A percentile compares a stretch with the other conserved stretches of the same genome.
Evolutionary conservation across 1,284 basidiomycete genomes (phyloP).

Genomic region (Rhodotorula sp.): DNA sequence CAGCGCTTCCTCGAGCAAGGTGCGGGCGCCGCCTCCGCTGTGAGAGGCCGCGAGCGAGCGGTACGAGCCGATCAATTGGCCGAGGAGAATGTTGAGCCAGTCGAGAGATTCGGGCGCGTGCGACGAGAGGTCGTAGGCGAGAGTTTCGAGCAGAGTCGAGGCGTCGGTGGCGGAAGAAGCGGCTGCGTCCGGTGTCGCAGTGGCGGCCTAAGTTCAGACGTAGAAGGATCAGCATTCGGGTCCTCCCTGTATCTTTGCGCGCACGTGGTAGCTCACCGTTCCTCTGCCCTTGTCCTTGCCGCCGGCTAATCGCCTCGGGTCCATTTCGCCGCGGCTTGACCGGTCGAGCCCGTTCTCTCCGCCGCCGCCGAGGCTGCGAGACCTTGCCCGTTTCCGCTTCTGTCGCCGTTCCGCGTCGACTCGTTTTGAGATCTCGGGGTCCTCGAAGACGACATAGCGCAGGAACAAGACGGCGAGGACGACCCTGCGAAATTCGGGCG

Average conservation of each 20-base stretch:
- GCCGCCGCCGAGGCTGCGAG: neutral
- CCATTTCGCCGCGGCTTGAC: neutral
- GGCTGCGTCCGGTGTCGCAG: slow-evolving; percentile 44
- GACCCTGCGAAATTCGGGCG: slow-evolving; percentile 32
- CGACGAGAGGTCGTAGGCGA: slow-evolving; percentile 56
- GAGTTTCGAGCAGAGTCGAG: slow-evolving; percentile 52
- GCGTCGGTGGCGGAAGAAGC: slow-evolving; percentile 47
- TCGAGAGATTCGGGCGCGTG: slow-evolving; percentile 57
- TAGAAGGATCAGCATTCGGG: neutral
- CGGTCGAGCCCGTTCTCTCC: neutral
- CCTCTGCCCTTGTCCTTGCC: slow-evolving; percentile 1
- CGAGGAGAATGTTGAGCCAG: slow-evolving; percentile 59
- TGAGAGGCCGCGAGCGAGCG: slow-evolving; percentile 40
- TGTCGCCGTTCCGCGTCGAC: slow-evolving; percentile 6
- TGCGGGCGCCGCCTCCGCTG: slow-evolving; percentile 36
- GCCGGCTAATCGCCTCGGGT: neutral
- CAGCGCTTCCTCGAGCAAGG: slow-evolving; percentile 41
- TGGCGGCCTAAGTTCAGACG: slow-evolving; percentile 8
- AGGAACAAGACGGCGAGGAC: slow-evolving; percentile 53
- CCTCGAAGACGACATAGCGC: slow-evolving; percentile 58
- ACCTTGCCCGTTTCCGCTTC: neutral
- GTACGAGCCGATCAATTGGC: slow-evolving; percentile 53
- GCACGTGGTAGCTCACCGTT: neutral
- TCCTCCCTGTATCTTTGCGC: too few species aligned
- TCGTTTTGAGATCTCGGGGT: slow-evolving; percentile 37